Conservation (phyloP, 805 yeast genomes). For the Suhomyces xylopsoci region DNA sequence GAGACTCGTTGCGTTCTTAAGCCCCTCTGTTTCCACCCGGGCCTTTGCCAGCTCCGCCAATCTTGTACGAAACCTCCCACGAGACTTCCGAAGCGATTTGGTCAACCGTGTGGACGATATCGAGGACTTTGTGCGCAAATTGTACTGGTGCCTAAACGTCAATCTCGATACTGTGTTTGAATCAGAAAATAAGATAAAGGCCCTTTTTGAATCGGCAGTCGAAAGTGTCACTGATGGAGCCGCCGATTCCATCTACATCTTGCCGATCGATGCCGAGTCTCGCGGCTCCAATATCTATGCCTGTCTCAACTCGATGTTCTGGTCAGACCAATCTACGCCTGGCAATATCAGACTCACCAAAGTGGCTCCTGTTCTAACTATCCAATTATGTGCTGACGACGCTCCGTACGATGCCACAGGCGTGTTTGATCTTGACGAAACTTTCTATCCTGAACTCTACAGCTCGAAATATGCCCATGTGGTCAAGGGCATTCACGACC, state of each 20-base stretch:
- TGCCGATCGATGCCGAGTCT: constrained; percentile 33
- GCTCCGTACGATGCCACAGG: constrained; percentile 8
- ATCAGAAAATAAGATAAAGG: constrained; percentile 6
- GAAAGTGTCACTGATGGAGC: constrained; percentile 26
- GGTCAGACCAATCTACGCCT: constrained; percentile 30
- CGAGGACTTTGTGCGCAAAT: constrained; percentile 15
- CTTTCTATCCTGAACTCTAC: constrained; percentile 36
- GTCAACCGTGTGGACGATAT: constrained; percentile 17
- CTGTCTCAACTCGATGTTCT: constrained; percentile 34
- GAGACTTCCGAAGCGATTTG: constrained; percentile 15
- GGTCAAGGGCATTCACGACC: constrained; percentile 18
- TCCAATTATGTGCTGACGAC: constrained; percentile 29
- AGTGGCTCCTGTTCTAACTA: constrained; percentile 30
- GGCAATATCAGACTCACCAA: constrained; percentile 26
- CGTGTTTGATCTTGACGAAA: constrained; percentile 25
- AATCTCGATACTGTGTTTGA: neutral
- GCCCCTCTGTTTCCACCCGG: constrained; percentile 12
- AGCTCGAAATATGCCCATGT: constrained; percentile 18
- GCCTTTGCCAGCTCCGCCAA: constrained; percentile 21
- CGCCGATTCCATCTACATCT: constrained; percentile 20
- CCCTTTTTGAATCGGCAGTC: constrained; percentile 25
- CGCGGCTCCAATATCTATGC: constrained; percentile 26
- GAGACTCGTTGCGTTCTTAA: constrained; percentile 20
- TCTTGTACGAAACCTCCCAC: constrained; percentile 16
- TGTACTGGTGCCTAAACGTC: constrained; percentile 8